Percentiles rank a stretch among this genome's conserved stretches.
These are phyloP conservation scores for Ceratocystis alfenasii DNA, from an alignment of 2,329 filamentous ascomycete species.

Conservation along the genomic window DNA sequence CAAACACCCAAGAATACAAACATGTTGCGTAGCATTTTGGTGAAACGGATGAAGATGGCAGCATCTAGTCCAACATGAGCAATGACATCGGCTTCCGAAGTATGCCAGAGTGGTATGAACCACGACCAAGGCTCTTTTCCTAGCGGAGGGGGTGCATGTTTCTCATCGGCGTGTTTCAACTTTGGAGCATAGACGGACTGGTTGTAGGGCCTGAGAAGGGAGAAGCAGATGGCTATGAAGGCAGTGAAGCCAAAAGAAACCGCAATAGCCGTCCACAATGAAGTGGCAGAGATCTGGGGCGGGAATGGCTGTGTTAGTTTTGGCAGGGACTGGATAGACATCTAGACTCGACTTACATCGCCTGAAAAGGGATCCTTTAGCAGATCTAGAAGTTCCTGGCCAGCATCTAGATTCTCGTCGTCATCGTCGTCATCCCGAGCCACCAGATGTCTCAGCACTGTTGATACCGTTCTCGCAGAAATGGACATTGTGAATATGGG, in stretches of 20 bases:
- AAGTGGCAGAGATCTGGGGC: slow-evolving; percentile 30
- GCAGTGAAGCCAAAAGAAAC: slow-evolving; percentile 66
- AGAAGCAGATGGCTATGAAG: slow-evolving; percentile 69
- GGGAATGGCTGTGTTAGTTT: slow-evolving; percentile 14
- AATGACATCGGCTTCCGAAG: slow-evolving; percentile 64
- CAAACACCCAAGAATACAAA: slow-evolving; percentile 62
- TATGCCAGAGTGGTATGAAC: slow-evolving; percentile 65
- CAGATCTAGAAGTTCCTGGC: slow-evolving; percentile 37
- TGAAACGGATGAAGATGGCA: slow-evolving; percentile 76
- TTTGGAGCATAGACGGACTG: slow-evolving; percentile 89
- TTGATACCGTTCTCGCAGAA: background rate
- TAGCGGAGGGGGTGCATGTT: slow-evolving; percentile 75
- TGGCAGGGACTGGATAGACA: background rate
- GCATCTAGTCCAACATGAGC: slow-evolving; percentile 85
- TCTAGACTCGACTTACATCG: slow-evolving; percentile 31
- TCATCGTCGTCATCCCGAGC: slow-evolving; percentile 9
- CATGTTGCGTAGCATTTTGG: slow-evolving; percentile 84
- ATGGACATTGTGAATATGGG: background rate
- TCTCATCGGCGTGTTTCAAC: slow-evolving; percentile 81
- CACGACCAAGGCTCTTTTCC: slow-evolving; percentile 82
- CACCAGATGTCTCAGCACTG: slow-evolving; percentile 13
- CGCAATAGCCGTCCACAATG: slow-evolving; percentile 66
- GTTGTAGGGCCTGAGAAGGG: slow-evolving; percentile 80
- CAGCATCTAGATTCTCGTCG: slow-evolving; percentile 27
- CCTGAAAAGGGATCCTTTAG: slow-evolving; percentile 41